phyloP scores from a whole-genome alignment of 2,329 filamentous ascomycete species.

The Diaporthe sp. region DNA sequence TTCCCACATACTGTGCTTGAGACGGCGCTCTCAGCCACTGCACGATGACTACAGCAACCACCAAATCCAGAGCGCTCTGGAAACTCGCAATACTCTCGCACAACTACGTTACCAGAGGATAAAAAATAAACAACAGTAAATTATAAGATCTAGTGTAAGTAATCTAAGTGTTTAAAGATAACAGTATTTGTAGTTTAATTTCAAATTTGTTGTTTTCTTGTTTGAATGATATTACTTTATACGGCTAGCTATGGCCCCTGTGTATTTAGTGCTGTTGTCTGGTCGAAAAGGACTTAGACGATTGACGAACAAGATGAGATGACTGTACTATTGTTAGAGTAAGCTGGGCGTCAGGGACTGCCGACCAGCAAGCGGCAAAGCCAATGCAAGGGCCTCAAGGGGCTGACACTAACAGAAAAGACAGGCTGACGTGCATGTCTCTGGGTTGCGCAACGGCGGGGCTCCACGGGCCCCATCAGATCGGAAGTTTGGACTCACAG shows the following conservation, averaged over 20 bases:
- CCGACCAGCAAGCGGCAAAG: not conserved
- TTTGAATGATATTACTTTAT: not conserved
- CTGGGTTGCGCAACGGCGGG: constrained; percentile 16
- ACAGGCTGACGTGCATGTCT: constrained; percentile 22
- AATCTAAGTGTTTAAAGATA: no score
- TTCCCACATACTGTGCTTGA: no score
- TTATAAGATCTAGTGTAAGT: no score
- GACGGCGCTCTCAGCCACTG: no score
- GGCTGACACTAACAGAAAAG: constrained; percentile 24
- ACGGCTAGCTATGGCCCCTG: not conserved
- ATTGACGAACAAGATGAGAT: not conserved
- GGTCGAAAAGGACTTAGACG: no score
- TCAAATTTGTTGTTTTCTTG: no score
- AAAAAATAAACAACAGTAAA: no score
- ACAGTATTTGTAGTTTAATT: no score
- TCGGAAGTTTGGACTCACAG: constrained; percentile 28
- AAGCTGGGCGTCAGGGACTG: not conserved
- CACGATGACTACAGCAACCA: no score
- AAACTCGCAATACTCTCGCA: no score
- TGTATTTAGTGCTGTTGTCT: not conserved
- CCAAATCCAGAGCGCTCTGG: no score
- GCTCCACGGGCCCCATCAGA: constrained; percentile 14
- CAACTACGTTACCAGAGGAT: no score
- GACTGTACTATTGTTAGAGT: not conserved
- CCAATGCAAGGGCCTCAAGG: not conserved